phyloP scores from a whole-genome alignment of 148 eudicot species.

The Arctostaphylos glauca region DNA sequence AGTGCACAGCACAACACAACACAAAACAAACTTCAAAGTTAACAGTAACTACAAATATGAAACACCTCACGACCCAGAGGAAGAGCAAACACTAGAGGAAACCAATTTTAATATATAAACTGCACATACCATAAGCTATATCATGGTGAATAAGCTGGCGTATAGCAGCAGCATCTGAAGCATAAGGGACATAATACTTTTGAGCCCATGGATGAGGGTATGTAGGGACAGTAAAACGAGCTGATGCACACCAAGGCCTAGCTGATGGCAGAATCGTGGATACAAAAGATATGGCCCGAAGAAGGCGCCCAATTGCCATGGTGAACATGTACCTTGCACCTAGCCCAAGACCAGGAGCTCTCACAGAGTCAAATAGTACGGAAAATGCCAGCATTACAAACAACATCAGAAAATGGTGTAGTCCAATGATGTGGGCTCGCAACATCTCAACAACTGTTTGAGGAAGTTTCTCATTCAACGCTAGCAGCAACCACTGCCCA shows the following conservation, averaged over 20 bases:
- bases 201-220: slow-evolving; percentile 96
- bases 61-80: neutral
- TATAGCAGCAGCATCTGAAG: slow-evolving; percentile 68
- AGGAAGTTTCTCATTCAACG: slow-evolving; percentile 86
- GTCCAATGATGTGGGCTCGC: slow-evolving; percentile 82
- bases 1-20: neutral
- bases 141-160: slow-evolving; percentile 60
- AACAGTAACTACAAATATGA: neutral
- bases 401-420: slow-evolving; percentile 95
- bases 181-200: slow-evolving; percentile 89
- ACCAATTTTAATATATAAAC: too few relatives aligned
- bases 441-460: slow-evolving; percentile 60
- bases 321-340: slow-evolving; percentile 97
- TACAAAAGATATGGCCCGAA: slow-evolving; percentile 72
- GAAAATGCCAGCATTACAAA: slow-evolving; percentile 95
- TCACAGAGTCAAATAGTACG: slow-evolving; percentile 76
- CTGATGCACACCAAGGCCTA: slow-evolving; percentile 94
- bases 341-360: slow-evolving; percentile 97
- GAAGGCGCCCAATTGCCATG: slow-evolving; percentile 86
- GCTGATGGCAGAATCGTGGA: slow-evolving; percentile 92
- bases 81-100: neutral
- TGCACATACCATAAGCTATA: slow-evolving; percentile 63
- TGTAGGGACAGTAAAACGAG: slow-evolving; percentile 68
- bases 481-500: slow-evolving; percentile 92
- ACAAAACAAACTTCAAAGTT: neutral